phyloP scores from a whole-genome alignment of 2,329 filamentous ascomycete species.

The Trichoderma sp. region DNA sequence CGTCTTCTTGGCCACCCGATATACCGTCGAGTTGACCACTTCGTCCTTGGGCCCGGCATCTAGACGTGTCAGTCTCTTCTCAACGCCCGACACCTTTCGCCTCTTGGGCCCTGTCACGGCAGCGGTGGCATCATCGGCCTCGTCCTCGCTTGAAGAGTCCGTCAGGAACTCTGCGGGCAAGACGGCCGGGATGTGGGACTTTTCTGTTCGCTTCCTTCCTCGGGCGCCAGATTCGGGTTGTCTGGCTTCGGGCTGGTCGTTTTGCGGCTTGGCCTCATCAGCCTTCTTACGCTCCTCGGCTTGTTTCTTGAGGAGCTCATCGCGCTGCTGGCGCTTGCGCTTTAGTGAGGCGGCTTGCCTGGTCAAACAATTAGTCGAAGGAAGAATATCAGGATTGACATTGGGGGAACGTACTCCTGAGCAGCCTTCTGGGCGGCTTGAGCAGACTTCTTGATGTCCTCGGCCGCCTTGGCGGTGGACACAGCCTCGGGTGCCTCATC shows the following conservation, averaged over 20 bases:
- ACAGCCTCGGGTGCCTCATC: constrained; percentile 58
- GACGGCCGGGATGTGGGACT: constrained; percentile 40
- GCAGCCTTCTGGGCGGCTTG: constrained; percentile 48
- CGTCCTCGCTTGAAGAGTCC: constrained; percentile 49
- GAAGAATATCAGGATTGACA: not conserved
- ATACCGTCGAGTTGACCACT: constrained; percentile 52
- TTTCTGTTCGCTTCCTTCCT: constrained; percentile 32
- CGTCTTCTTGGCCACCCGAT: constrained; percentile 45
- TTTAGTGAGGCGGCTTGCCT: constrained; percentile 52
- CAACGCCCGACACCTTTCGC: constrained; percentile 43
- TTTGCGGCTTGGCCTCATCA: constrained; percentile 25
- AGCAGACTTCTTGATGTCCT: constrained; percentile 44
- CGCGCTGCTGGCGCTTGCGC: constrained; percentile 54
- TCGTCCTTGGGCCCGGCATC: constrained; percentile 44
- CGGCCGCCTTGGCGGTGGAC: constrained; percentile 50
- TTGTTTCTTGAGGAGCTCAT: constrained; percentile 53
- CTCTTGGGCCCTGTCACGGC: constrained; percentile 36
- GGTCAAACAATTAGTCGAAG: not conserved
- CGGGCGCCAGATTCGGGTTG: not conserved
- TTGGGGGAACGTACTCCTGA: constrained; percentile 44
- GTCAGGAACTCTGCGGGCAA: constrained; percentile 53
- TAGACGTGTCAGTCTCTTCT: constrained; percentile 38
- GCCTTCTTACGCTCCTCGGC: constrained; percentile 47
- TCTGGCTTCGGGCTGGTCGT: constrained; percentile 21
- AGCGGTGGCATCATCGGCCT: constrained; percentile 30